Evolutionary conservation across 192 early-diverging fungal species (phyloP), one percentile per base, ranked within the genome.

Genomic region (Geranomyces michiganensis): DNA sequence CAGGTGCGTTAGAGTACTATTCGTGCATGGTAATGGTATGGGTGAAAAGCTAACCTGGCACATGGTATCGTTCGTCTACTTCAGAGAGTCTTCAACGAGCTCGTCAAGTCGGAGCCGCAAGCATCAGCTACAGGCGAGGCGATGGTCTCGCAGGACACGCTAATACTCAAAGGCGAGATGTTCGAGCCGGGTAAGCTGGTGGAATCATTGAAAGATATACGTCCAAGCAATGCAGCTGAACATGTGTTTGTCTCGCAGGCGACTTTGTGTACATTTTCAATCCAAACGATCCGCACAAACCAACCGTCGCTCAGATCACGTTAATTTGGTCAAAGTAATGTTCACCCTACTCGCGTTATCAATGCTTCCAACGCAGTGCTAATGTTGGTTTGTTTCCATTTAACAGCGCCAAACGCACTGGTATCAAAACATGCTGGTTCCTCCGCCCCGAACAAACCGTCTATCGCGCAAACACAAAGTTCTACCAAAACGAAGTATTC

Each of bases 241-340:
- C 36, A 10, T 41, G 36, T 7, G 5, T 7, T 10, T 60, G 4
- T 41, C 10, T 21, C 27, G 65, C 73, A 80, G 87, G 89, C 12
- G 89, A 91, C 62, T 91, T 83, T 78, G 89, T 89, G 15, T 85
- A 88, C 60, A 81, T 90, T 29, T 44, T 45, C 41, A 90, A 91
- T 59, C 79, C 81, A 17, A 68, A 72, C 15, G 87, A 88, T 62
- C 79, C 74, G 12, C 48, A 72, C 51, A 87, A 84, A 49, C 90
- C 90, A 14, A 89, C 86, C 27, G 80, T 91, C 69, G 86, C 78
- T 14, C 84, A 86, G 55, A 87, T 91, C 26, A 73, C 70, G 56
- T 65, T 62, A 63, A 75, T 88, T 17, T 89, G 80, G 66, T 53
- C 30, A 26, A 70, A 70, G 56, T 43, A 41, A 41, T 41, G 10